Base-by-base conservation (phyloP, 2,329 filamentous ascomycete species). In the Hymenoscyphus fraxineus region DNA sequence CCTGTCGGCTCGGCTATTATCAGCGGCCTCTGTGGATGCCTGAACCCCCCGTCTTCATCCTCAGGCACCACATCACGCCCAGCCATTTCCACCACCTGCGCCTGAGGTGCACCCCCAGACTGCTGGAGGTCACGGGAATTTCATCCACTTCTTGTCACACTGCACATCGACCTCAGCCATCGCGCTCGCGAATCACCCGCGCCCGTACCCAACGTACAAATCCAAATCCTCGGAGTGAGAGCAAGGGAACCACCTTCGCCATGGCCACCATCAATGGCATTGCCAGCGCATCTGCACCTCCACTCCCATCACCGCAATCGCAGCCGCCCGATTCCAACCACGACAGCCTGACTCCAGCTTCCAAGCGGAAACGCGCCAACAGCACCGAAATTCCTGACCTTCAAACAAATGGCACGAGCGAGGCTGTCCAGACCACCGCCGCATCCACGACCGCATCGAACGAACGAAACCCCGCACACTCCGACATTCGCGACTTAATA, bases 341-440 rank as follows among this genome's bases (percentile, higher is more conserved):
- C 60, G 62, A 70, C 44, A 67, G 72, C 31, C 71, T 75, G 60
- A 72, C 74, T 61, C 71, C 78, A 40, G 75, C 80, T 32, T 77
- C 78, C 64, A 88, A 88, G 78, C 80, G 85, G 75, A 88, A 88
- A 78, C 85, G 85, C 80, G 83, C 85, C 71, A 75, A 77, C 59
- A 78, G 73, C 65, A 56, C 12, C 27, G 60, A 54, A 54, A 61
- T 51, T 31, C 35, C 38, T n/a, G 39, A 40, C 51, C 19, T 31
- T n/a, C 44, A 57, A 79, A 79, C 58, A 71, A 69, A 71, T 35
- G 57, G 62, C 56, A 74, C 75, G 68, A 68, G 72, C 64, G 22
- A 54, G 47, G 10, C 47, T 22, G 10, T 19, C 44, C 9, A 51
- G 19, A 10, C n/a, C 44, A 32, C 35, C 51, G 47, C 61, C 51